Evolutionary conservation across 345 rosid species (phyloP).

Genomic region (Melaleuca alternifolia): DNA sequence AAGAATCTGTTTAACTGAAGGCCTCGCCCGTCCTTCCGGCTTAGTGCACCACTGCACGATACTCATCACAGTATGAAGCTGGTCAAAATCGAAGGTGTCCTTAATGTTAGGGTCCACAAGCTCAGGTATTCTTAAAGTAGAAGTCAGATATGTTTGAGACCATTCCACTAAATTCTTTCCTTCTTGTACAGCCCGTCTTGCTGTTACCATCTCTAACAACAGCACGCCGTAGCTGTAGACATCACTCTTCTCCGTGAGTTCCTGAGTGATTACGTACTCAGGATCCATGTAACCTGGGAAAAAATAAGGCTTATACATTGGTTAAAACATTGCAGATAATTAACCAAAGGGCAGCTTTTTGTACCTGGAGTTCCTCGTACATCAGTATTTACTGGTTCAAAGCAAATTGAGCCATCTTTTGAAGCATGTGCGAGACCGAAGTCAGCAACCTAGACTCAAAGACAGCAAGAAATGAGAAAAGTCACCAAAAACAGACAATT

Average conservation of each 20-base stretch:
- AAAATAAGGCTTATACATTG: constrained; percentile 1
- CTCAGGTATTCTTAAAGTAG: constrained; percentile 45
- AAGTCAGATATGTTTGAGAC: constrained; percentile 38
- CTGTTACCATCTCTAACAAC: constrained; percentile 73
- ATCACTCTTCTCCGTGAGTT: constrained; percentile 89
- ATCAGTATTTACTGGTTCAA: constrained; percentile 79
- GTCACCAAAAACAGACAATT: neutral
- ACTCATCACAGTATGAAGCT: constrained; percentile 51
- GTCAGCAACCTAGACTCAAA: constrained; percentile 75
- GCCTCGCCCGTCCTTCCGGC: constrained; percentile 67
- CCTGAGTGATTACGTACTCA: constrained; percentile 75
- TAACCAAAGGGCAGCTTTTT: neutral
- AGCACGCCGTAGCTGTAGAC: constrained; percentile 92
- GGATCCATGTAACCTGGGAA: constrained; percentile 92
- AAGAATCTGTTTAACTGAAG: constrained; percentile 83
- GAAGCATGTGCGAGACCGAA: constrained; percentile 93
- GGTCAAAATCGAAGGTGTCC: constrained; percentile 60
- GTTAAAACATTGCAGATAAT: neutral
- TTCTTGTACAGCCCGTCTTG: constrained; percentile 66
- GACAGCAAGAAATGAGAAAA: neutral
- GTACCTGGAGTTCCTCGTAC: constrained; percentile 97
- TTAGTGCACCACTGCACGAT: constrained; percentile 90
- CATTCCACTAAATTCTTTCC: constrained; percentile 71
- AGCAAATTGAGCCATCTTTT: constrained; percentile 77
- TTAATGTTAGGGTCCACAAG: constrained; percentile 56